Evolutionary conservation across 83 land plant genomes (phyloP).

Genomic region (Isoetes engelmannii): DNA sequence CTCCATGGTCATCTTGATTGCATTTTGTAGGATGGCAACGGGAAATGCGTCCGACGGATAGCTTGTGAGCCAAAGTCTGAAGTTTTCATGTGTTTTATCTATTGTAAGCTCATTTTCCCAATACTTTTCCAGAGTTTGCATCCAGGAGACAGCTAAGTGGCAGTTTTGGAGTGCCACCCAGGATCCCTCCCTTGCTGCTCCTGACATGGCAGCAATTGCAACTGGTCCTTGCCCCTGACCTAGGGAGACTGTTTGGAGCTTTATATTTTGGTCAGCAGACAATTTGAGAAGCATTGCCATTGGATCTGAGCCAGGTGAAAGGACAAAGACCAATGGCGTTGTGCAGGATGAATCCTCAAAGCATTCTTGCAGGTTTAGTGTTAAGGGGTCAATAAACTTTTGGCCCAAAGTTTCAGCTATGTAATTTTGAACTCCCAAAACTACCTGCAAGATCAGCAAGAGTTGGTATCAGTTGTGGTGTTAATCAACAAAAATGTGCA

Average conservation of each 20-base stretch:
- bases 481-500: too few relatives aligned
- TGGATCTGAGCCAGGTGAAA: slow-evolving; percentile 32
- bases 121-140: slow-evolving; percentile 25
- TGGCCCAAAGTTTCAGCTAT: slow-evolving; percentile 21
- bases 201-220: slow-evolving; percentile 20
- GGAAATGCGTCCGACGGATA: slow-evolving; percentile 41
- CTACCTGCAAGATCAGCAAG: slow-evolving; percentile 12
- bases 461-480: too few relatives aligned
- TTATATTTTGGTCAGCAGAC: slow-evolving; percentile 17
- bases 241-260: slow-evolving; percentile 27
- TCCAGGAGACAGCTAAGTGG: slow-evolving; percentile 31
- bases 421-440: slow-evolving; percentile 18
- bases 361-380: slow-evolving; percentile 21
- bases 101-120: slow-evolving; percentile 29
- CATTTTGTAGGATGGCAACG: slow-evolving; percentile 30
- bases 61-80: slow-evolving; percentile 37
- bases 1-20: slow-evolving; percentile 41
- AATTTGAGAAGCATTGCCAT: slow-evolving; percentile 21
- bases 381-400: slow-evolving; percentile 20
- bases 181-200: slow-evolving; percentile 23
- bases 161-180: slow-evolving; percentile 32
- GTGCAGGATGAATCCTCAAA: slow-evolving; percentile 21
- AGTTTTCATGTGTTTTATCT: slow-evolving; percentile 20
- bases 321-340: slow-evolving; percentile 24
- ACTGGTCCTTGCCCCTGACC: slow-evolving; percentile 33